Conservation (phyloP, 768 basidiomycete genomes). For the Boletellus ananas region DNA sequence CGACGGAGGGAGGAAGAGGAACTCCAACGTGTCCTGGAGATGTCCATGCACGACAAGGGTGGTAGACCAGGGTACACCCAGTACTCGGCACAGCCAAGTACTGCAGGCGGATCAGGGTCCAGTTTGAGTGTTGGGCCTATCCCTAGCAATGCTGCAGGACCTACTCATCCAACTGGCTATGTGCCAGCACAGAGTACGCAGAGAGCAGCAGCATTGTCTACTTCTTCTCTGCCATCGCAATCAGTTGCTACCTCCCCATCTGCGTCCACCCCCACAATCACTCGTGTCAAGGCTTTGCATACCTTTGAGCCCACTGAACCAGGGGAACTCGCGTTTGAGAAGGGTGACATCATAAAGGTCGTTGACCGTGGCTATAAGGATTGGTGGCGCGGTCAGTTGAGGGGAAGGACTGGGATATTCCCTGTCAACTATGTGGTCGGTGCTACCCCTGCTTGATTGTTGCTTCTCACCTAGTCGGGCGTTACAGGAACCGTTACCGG, state of each 20-base stretch:
- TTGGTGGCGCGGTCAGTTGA: slow-evolving; percentile 95
- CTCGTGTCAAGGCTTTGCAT: slow-evolving; percentile 85
- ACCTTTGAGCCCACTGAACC: slow-evolving; percentile 83
- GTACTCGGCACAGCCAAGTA: slow-evolving; percentile 38
- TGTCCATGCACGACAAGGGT: slow-evolving; percentile 90
- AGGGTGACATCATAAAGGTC: slow-evolving; percentile 92
- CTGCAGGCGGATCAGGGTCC: slow-evolving; percentile 34
- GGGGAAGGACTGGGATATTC: slow-evolving; percentile 90
- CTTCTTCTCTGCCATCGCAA: slow-evolving; percentile 25
- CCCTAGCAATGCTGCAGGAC: slow-evolving; percentile 18
- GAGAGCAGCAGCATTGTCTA: slow-evolving; percentile 23
- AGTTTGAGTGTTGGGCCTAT: slow-evolving; percentile 20
- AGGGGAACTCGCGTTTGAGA: slow-evolving; percentile 88
- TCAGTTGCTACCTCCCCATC: slow-evolving; percentile 13
- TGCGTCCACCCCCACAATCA: slow-evolving; percentile 46
- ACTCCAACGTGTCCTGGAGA: slow-evolving; percentile 85
- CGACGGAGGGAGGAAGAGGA: slow-evolving; percentile 91
- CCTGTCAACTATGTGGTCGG: slow-evolving; percentile 94
- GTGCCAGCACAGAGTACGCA: slow-evolving; percentile 54
- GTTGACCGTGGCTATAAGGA: slow-evolving; percentile 92
- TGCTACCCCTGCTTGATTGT: slow-evolving; percentile 12
- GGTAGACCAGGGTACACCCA: slow-evolving; percentile 58
- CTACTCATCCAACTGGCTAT: slow-evolving; percentile 51
- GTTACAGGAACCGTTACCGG: slow-evolving; percentile 74
- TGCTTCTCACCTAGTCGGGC: background rate